These are phyloP conservation scores for Aspergillus proliferans DNA, from an alignment of 2,329 filamentous ascomycete genomes.

Conservation along the genomic window DNA sequence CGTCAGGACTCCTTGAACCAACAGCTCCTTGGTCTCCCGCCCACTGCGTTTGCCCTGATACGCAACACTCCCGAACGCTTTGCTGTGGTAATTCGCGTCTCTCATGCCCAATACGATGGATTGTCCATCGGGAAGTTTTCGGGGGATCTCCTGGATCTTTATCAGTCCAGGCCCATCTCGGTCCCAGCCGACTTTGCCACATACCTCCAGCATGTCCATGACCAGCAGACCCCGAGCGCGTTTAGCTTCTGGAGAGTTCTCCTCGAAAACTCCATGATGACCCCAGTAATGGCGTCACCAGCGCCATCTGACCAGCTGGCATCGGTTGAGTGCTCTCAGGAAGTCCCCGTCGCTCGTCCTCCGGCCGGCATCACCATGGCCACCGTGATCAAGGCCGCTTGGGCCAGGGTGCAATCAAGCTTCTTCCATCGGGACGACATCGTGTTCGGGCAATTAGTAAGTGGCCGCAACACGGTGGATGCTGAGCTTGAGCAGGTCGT, in stretches of 20 bases:
- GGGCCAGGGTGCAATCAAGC: background rate
- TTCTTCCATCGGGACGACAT: background rate
- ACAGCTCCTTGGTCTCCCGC: conserved; percentile 4
- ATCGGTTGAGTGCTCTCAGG: background rate
- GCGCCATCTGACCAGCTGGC: background rate
- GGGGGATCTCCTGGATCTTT: conserved; percentile 2
- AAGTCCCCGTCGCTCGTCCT: background rate
- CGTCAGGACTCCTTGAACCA: conserved; percentile 4
- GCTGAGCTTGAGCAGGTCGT: background rate
- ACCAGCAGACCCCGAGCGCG: background rate
- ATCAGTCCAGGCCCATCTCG: background rate
- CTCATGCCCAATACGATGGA: conserved; percentile 29
- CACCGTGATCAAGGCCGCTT: background rate
- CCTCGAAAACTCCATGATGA: background rate
- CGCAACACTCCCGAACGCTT: conserved; percentile 12
- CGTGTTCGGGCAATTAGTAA: background rate
- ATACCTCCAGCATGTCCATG: background rate
- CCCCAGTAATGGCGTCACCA: background rate
- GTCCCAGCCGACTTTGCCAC: background rate
- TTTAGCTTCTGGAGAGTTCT: background rate
- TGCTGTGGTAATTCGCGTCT: conserved; percentile 23
- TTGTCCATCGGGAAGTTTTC: conserved; percentile 8
- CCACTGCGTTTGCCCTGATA: conserved; percentile 17
- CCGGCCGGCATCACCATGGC: background rate
- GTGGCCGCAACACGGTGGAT: background rate